These are phyloP conservation scores for Tinospora cordifolia DNA, from an alignment of 164 flowering plant species.

Conservation along the genomic window DNA sequence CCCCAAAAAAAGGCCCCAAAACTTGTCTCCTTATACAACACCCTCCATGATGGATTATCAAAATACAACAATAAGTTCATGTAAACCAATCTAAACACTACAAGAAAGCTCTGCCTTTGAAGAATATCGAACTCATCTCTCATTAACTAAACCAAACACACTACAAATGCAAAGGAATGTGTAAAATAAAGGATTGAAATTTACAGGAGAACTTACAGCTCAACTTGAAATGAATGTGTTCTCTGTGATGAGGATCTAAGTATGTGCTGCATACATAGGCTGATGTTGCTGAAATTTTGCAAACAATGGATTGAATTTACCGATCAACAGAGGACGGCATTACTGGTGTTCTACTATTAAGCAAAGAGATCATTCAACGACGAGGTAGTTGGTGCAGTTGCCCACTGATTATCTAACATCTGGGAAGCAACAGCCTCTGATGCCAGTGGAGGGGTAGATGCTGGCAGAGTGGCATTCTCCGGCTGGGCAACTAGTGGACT, in stretches of 20 bases:
- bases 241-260: not conserved
- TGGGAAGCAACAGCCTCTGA: conserved; percentile 10
- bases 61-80: not conserved
- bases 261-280: not conserved
- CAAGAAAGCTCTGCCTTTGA: not conserved
- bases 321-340: not conserved
- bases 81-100: not conserved
- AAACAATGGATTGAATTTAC: not conserved
- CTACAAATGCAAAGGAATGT: not conserved
- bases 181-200: not conserved
- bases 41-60: not conserved
- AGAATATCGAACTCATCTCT: not conserved
- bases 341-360: not conserved
- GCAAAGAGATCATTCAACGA: conserved; percentile 15
- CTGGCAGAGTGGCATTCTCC: conserved; percentile 5
- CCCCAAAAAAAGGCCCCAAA: not conserved
- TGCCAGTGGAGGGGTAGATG: conserved; percentile 5
- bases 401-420: conserved; percentile 11
- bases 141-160: not conserved
- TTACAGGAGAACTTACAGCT: not conserved
- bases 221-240: not conserved
- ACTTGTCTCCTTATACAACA: not conserved
- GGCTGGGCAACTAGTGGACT: conserved; percentile 5
- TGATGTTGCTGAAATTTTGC: not conserved
- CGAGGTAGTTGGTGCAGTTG: conserved; percentile 11